phyloP scores from a whole-genome alignment of 2,329 filamentous ascomycete species.

The Phialocephala sp. region DNA sequence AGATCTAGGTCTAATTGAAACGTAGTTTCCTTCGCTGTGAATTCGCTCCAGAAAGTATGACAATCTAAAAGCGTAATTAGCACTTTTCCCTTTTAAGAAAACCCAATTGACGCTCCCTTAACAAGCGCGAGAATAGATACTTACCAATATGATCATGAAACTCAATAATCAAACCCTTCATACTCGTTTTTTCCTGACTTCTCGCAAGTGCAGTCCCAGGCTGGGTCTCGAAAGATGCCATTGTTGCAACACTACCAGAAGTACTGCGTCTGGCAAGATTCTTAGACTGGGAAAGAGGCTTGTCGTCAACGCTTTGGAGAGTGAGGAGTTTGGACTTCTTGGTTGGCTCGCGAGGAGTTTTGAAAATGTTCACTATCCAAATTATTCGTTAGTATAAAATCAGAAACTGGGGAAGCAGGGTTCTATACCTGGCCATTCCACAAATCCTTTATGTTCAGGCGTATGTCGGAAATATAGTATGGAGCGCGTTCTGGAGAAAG shows the following conservation, averaged over 20 bases:
- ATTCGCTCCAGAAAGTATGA: constrained; percentile 28
- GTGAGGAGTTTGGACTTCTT: constrained; percentile 22
- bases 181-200: constrained; percentile 15
- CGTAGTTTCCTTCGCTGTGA: constrained; percentile 16
- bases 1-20: constrained; percentile 2
- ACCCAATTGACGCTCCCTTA: neutral
- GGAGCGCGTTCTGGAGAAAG: constrained; percentile 17
- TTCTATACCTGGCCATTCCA: constrained; percentile 33
- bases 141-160: constrained; percentile 29
- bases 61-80: constrained; percentile 20
- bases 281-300: constrained; percentile 20
- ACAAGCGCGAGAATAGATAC: neutral
- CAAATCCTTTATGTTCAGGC: constrained; percentile 30
- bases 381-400: neutral
- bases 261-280: constrained; percentile 23
- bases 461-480: constrained; percentile 34
- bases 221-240: constrained; percentile 26
- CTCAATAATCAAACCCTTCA: constrained; percentile 30
- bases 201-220: constrained; percentile 21
- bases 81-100: neutral
- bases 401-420: neutral
- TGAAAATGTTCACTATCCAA: constrained; percentile 27
- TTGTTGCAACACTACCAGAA: constrained; percentile 30
- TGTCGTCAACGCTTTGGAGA: constrained; percentile 27
- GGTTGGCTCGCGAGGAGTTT: constrained; percentile 26